Base-by-base conservation (phyloP, 805 yeast species). In the Zygoascus biomembranicola region DNA sequence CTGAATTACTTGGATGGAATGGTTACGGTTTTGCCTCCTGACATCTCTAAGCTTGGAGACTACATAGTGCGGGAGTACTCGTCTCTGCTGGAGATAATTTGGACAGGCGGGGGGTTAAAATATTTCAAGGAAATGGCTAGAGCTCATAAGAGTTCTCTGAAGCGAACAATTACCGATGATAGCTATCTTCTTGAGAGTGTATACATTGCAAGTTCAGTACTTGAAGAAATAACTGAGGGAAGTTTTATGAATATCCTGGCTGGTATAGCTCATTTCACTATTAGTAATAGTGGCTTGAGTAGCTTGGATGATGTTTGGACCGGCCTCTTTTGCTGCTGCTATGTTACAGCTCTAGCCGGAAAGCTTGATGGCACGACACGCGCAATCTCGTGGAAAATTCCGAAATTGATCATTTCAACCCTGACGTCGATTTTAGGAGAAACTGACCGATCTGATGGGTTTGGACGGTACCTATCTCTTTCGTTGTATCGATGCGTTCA, bases 111-210 rank as follows among this genome's bases (percentile, higher is more conserved):
- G 8, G 44, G 44, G 5, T 8, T 42, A 9, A 4, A n/a, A 42
- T 18, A 9, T 42, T 18, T 42, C 19, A 42, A 42, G 10, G 14
- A 16, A n/a, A 13, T 32, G 39, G 18, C 31, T 16, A 31, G 41
- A 32, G 9, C 19, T 32, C 49, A 46, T 46, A 31, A 39, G n/a
- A 46, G 49, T 31, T 18, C 32, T 28, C 20, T 46, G 49, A 46
- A 32, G 32, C 18, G 49, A 13, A 39, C 13, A 2, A 46, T 46
- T 20, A n/a, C 11, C 18, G 8, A 10, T 28, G 16, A 46, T 5
- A 46, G 49, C 32, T 46, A 46, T 46, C n/a, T 32, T 16, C 41
- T 46, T 20, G 49, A 46, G 41, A 11, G 44, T 18, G 26, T 42
- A 4, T 16, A 18, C 8, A 42, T 42, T 35, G 39, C 39, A 11